These are phyloP conservation scores for Pistacia atlantica DNA, from an alignment of 345 rosid genomes.

Conservation along the genomic window DNA sequence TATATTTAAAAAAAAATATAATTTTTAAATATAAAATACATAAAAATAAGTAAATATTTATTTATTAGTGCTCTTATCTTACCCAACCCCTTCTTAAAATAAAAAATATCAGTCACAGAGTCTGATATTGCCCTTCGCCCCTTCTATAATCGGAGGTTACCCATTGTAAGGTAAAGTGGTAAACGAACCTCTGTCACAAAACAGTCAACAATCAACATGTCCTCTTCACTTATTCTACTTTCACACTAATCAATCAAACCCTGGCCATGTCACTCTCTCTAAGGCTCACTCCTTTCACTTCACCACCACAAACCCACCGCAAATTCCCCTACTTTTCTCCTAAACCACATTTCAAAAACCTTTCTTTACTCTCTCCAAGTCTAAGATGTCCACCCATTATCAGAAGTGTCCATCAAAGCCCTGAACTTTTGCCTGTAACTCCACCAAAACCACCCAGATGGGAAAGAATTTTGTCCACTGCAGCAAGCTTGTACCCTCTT, in stretches of 20 bases:
- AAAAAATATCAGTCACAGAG: too few species aligned
- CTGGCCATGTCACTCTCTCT: constrained; percentile 44
- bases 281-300: constrained; percentile 15
- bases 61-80: too few species aligned
- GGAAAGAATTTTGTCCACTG: constrained; percentile 48
- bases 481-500: constrained; percentile 67
- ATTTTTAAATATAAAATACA: too few species aligned
- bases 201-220: neutral
- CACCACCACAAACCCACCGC: constrained; percentile 20
- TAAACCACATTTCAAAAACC: neutral
- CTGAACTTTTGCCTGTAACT: constrained; percentile 17
- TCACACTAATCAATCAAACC: neutral
- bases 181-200: neutral
- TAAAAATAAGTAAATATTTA: too few species aligned
- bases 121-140: too few species aligned
- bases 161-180: too few species aligned
- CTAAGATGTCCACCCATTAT: neutral
- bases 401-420: constrained; percentile 27
- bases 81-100: too few species aligned
- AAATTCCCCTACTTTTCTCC: constrained; percentile 12
- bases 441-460: constrained; percentile 44
- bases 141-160: too few species aligned
- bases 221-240: neutral
- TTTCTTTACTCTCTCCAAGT: constrained; percentile 16
- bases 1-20: too few species aligned